Percentiles rank a stretch among this genome's conserved stretches.
phyloP scores from a whole-genome alignment of 192 early-diverging fungal species.

The Gigaspora rosea region DNA sequence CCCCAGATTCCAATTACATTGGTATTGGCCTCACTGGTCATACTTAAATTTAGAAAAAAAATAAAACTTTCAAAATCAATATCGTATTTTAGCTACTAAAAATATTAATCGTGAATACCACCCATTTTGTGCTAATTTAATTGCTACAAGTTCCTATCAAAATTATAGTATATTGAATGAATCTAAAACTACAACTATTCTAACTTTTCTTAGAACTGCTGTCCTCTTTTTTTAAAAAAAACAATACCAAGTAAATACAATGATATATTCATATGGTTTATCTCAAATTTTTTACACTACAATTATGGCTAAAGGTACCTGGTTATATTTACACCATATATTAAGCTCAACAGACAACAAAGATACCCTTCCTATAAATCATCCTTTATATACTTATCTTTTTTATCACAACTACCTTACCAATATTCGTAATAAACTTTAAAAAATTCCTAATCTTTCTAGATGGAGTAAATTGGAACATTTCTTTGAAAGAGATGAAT shows the following conservation, averaged over 20 bases:
- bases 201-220: too few relatives aligned
- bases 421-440: not conserved
- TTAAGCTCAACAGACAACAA: constrained; percentile 2
- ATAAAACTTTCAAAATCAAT: too few relatives aligned
- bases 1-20: too few relatives aligned
- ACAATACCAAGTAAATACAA: not conserved
- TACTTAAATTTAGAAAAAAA: too few relatives aligned
- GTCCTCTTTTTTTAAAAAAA: too few relatives aligned
- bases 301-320: not conserved
- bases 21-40: too few relatives aligned
- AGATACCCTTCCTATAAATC: constrained; percentile 5
- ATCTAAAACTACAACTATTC: too few relatives aligned
- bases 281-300: constrained; percentile 1
- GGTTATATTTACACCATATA: not conserved
- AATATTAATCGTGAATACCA: too few relatives aligned
- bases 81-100: too few relatives aligned
- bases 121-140: too few relatives aligned
- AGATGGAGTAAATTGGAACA: not conserved
- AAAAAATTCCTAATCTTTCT: not conserved
- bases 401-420: not conserved
- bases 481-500: constrained; percentile 9
- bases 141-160: too few relatives aligned
- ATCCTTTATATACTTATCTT: not conserved
- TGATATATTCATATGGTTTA: not conserved
- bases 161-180: too few relatives aligned